These are phyloP conservation scores for Ascochyta lentis DNA, from an alignment of 2,329 filamentous ascomycete species.

Conservation along the genomic window DNA sequence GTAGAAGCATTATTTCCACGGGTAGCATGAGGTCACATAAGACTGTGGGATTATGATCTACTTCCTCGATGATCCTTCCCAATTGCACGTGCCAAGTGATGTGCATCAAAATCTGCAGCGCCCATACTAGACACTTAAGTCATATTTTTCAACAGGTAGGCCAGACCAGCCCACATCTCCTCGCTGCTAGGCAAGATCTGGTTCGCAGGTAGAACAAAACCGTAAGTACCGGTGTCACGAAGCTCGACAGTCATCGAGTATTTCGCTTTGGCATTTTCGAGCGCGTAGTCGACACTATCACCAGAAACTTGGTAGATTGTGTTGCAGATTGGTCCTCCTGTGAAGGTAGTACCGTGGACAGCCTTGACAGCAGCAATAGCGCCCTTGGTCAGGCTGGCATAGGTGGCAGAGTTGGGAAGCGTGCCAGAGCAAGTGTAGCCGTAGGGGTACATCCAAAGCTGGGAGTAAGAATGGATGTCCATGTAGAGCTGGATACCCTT, in stretches of 20 bases:
- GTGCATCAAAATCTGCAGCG: background rate
- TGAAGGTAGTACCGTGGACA: conserved; percentile 57
- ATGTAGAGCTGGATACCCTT: conserved; percentile 67
- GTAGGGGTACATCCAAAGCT: conserved; percentile 60
- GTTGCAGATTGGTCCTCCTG: conserved; percentile 60
- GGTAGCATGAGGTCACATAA: background rate
- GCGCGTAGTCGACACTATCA: conserved; percentile 54
- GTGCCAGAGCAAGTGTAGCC: conserved; percentile 63
- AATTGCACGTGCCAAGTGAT: background rate
- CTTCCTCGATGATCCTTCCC: background rate
- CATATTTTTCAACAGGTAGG: conserved; percentile 44
- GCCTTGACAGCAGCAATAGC: conserved; percentile 62
- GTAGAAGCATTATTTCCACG: background rate
- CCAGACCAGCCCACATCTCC: conserved; percentile 56
- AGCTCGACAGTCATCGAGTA: conserved; percentile 59
- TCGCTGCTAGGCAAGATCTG: conserved; percentile 57
- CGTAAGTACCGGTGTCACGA: conserved; percentile 56
- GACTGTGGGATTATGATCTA: background rate
- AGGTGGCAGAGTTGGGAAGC: conserved; percentile 56
- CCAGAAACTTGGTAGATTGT: conserved; percentile 67
- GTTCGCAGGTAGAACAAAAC: conserved; percentile 57
- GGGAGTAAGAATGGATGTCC: conserved; percentile 67
- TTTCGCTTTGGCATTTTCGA: conserved; percentile 51
- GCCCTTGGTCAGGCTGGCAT: conserved; percentile 58
- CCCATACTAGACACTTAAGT: background rate